phyloP scores from a whole-genome alignment of 176 grass and related monocot species.

The Cenchrus americanus region DNA sequence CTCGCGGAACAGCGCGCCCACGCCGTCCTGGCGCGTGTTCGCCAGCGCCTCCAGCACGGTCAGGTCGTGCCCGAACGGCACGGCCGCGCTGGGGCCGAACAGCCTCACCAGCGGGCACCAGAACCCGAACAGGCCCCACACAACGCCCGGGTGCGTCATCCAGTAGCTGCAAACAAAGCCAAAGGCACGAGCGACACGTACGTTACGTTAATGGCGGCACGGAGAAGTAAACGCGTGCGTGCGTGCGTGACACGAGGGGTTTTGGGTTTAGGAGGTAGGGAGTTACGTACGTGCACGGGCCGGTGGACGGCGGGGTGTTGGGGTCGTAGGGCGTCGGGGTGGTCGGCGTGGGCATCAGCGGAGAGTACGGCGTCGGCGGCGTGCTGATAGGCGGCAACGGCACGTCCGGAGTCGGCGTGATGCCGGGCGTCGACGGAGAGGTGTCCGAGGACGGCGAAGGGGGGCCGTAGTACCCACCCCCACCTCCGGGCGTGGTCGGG shows the following conservation, averaged over 20 bases:
- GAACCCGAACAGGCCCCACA: constrained; percentile 69
- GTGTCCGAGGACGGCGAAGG: background rate
- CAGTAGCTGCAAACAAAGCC: constrained; percentile 63
- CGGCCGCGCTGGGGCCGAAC: constrained; percentile 54
- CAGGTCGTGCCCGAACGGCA: constrained; percentile 63
- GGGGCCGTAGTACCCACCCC: background rate
- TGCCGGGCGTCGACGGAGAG: background rate
- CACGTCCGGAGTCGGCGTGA: constrained; percentile 45
- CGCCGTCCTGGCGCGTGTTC: constrained; percentile 65
- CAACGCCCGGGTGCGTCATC: constrained; percentile 64
- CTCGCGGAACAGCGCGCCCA: constrained; percentile 78
- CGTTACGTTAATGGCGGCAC: background rate
- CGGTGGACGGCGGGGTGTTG: constrained; percentile 61
- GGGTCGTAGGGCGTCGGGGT: constrained; percentile 74
- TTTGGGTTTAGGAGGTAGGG: background rate
- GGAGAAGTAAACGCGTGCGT: background rate
- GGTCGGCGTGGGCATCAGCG: constrained; percentile 54
- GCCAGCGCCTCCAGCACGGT: constrained; percentile 73
- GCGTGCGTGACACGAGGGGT: background rate
- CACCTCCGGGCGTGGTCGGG: background rate
- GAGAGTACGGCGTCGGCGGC: constrained; percentile 48
- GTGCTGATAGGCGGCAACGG: constrained; percentile 34
- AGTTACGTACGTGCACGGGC: constrained; percentile 67
- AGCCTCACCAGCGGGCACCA: constrained; percentile 63
- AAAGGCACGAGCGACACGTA: background rate